Base-by-base conservation (phyloP, 2,329 filamentous ascomycete genomes). In the Pseudofabraea citricarpa region DNA sequence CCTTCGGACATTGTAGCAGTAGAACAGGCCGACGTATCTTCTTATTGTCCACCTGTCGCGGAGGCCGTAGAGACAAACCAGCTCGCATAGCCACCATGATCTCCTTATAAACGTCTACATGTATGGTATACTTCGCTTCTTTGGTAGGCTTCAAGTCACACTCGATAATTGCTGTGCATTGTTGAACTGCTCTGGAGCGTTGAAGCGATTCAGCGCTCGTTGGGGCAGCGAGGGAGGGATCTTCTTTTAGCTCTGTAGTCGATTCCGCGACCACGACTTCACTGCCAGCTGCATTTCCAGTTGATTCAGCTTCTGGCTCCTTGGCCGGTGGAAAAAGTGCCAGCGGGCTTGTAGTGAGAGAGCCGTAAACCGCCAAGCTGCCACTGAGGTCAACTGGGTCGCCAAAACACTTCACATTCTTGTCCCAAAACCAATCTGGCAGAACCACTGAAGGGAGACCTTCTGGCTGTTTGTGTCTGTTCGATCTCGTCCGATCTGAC, bases 1-100 rank as follows among this genome's bases (percentile, higher is more conserved):
- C 69, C 20, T 72, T 70, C 2, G 79, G 77, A 49, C 79, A 82
- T 44, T 80, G 74, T 10, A 85, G 63, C 5, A 77, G 68, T 15
- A 81, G 63, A 50, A 83, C 75, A 3, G 77, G 73, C 50, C 77
- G 78, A 22, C 53, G 46, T 24, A 63, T 47, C 31, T 57, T 45
- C 36, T 73, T 71, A n/a, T 68, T 66, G 39, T 61, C 54, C 5
- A 64, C 39, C 54, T 59, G 68, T 21, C 55, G 52, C 13, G 58
- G 57, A 27, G 69, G 66, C 40, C 65, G 67, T 43, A 68, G 58
- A 46, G 53, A 66, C 46, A 81, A 60, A 16, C 73, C 74, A 27
- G 74, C 72, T 47, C 68, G 70, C 36, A 77, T 63, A 13, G 69
- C 70, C 13, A 74, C 68, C 10, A 66, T 60, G 31, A 81, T 66